Evolutionary conservation across 1,139 yeast genomes (phyloP).

Genomic region (Geotrichum restrictum): DNA sequence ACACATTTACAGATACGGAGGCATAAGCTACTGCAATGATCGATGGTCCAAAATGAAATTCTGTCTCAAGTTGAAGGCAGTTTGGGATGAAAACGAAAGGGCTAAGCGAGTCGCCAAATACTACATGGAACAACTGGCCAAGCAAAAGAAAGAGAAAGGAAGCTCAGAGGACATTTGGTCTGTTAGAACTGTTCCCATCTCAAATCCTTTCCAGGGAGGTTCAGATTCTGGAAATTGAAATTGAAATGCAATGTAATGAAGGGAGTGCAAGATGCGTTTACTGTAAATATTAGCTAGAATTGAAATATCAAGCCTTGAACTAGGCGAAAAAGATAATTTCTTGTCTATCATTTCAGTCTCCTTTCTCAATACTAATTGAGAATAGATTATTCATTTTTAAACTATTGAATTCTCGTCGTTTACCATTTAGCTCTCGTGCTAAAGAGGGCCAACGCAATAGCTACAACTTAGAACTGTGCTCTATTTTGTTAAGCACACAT

Average conservation of each 20-base stretch:
- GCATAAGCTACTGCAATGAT: slow-evolving; percentile 62
- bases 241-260: background rate
- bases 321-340: slow-evolving; percentile 50
- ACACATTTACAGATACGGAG: slow-evolving; percentile 77
- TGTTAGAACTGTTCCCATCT: slow-evolving; percentile 42
- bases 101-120: slow-evolving; percentile 58
- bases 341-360: no score
- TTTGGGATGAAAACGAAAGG: slow-evolving; percentile 48
- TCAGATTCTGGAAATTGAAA: background rate
- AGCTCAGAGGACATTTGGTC: slow-evolving; percentile 78
- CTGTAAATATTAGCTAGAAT: no score
- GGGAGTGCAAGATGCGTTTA: background rate
- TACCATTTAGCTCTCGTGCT: no score
- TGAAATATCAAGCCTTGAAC: slow-evolving; percentile 52
- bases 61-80: slow-evolving; percentile 59
- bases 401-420: no score
- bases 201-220: slow-evolving; percentile 33
- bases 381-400: no score
- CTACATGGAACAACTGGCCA: slow-evolving; percentile 59
- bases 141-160: slow-evolving; percentile 56
- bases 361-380: no score
- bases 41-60: slow-evolving; percentile 77
- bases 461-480: no score
- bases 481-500: no score
- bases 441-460: no score